Conservation (phyloP, 345 rosid genomes). For the Theobroma cacao region DNA sequence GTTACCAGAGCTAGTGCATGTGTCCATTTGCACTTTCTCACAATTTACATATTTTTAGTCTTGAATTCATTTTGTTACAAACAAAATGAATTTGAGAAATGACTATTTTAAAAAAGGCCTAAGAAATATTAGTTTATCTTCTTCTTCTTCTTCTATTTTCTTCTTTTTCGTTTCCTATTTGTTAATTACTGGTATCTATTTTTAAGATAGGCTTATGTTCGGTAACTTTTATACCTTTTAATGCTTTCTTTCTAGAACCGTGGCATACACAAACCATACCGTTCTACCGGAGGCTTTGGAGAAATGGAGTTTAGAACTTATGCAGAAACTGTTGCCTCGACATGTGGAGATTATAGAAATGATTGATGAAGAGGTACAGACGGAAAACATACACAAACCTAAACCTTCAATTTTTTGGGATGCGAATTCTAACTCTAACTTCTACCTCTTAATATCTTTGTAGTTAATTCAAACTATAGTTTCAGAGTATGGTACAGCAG, state of each 20-base stretch:
- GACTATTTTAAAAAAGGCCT: too few relatives aligned
- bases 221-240: slow-evolving; percentile 9
- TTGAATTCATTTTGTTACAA: not conserved
- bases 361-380: slow-evolving; percentile 74
- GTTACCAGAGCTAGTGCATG: not conserved
- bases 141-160: not conserved
- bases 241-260: slow-evolving; percentile 43
- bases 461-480: slow-evolving; percentile 65
- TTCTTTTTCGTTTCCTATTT: not conserved
- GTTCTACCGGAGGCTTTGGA: slow-evolving; percentile 85
- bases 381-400: slow-evolving; percentile 18
- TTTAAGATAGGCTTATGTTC: slow-evolving; percentile 1
- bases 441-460: slow-evolving; percentile 15
- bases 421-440: slow-evolving; percentile 16
- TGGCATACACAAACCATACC: slow-evolving; percentile 87
- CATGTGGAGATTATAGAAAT: slow-evolving; percentile 76
- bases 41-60: not conserved
- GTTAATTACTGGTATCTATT: not conserved
- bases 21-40: not conserved
- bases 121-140: too few relatives aligned
- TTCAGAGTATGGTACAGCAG: slow-evolving; percentile 54
- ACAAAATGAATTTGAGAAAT: too few relatives aligned
- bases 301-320: slow-evolving; percentile 85
- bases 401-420: not conserved
- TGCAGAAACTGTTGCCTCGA: slow-evolving; percentile 75